Conservation (phyloP, 1,139 yeast genomes). For the Saccharomycopsis crataegensis region DNA sequence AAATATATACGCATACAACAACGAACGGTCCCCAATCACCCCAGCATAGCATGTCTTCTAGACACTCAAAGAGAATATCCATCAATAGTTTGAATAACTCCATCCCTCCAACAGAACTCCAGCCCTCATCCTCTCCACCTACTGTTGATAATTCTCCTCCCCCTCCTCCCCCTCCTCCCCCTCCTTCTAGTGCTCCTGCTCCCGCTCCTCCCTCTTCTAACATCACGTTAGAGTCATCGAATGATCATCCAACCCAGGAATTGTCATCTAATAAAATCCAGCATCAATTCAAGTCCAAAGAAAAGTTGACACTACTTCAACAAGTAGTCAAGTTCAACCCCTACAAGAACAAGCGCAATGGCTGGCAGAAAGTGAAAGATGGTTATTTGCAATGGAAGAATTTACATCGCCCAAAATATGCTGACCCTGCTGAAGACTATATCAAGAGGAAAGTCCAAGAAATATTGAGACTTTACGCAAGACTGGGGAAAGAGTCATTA, state of each 20-base stretch:
- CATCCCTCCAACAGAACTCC: not conserved
- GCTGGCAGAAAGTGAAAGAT: constrained; percentile 19
- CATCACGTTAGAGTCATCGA: not conserved
- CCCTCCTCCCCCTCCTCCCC: not conserved
- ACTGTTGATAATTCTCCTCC: not conserved
- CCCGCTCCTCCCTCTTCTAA: not conserved
- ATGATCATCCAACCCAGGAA: not conserved
- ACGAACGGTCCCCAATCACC: not conserved
- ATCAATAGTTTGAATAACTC: constrained; percentile 14
- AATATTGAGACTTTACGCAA: constrained; percentile 15
- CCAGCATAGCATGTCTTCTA: not conserved
- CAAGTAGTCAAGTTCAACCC: constrained; percentile 18
- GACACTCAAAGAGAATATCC: constrained; percentile 8
- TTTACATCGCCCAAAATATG: constrained; percentile 18
- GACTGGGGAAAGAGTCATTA: constrained; percentile 18
- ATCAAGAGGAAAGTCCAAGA: constrained; percentile 20
- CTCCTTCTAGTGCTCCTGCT: not conserved
- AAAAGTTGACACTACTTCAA: constrained; percentile 16
- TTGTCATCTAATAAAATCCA: constrained; percentile 9
- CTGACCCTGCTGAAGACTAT: constrained; percentile 20
- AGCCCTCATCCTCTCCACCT: not conserved
- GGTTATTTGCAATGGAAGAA: constrained; percentile 19
- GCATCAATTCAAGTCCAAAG: constrained; percentile 19
- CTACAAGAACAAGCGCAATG: constrained; percentile 16
- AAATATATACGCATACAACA: not conserved